Base-by-base conservation (phyloP, 2,329 filamentous ascomycete genomes). In the Aspergillus calidoustus region DNA sequence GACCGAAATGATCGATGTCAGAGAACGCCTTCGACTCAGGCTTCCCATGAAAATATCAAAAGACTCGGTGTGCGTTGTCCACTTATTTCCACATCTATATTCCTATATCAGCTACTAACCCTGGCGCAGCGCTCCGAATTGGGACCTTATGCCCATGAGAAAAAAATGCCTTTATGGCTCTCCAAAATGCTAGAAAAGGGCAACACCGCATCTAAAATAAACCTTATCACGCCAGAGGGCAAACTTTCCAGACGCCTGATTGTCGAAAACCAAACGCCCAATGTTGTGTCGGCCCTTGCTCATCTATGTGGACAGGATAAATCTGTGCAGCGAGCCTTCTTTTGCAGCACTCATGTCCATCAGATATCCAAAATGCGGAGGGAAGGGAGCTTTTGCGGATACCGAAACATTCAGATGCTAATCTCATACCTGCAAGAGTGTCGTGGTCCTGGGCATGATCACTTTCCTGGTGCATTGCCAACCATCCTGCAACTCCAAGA, bases 331-430 rank as follows among this genome's bases (percentile, higher is more conserved):
- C 86, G 86, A 65, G 91, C 91, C 6, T 97, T 93, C 70, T 81
- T 97, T 38, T 97, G 93, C 74, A 88, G 93, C 70, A 85, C 89
- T 1, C 82, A 83, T 52, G 90, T 92, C 0, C 83, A 88, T 53
- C 93, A 97, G 71, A 84, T 98, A 28, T 91, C 91, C 55, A 96
- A 96, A 71, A 82, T 96, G 56, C 85, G 84, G n/a, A 84, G 82
- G 63, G 93, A 97, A 79, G 93, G 93, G 23, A 91, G 92, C 6
- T 98, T 98, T 74, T 98, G 94, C 73, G 94, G 94, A 3, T 98
- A 97, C 74, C 86, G 94, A 46, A 98, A 96, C 72, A 96, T 97
- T 34, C 95, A 98, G 74, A 96, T 96, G 88, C 77, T 97, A 68
- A 81, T 90, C 15, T 94, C 93, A 0, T 93, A 92, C 73, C 86